Evolutionary conservation across 2,329 filamentous ascomycete species (phyloP).

Genomic region (Talaromyces piceae): DNA sequence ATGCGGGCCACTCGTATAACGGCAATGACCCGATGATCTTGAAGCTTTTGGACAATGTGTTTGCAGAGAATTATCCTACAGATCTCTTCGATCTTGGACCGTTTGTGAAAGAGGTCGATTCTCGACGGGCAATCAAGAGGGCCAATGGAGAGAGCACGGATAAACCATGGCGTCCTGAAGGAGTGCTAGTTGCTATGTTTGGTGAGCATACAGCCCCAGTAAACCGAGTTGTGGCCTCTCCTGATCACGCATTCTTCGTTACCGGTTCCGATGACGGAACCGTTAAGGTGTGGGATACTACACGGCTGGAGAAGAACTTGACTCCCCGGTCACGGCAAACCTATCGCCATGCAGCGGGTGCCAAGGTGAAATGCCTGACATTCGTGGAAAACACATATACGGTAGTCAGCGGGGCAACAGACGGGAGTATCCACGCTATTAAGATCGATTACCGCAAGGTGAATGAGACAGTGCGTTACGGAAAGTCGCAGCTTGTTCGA

Average conservation of each 20-base stretch:
- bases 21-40: slow-evolving; percentile 63
- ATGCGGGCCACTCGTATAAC: slow-evolving; percentile 71
- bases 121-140: slow-evolving; percentile 45
- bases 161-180: slow-evolving; percentile 73
- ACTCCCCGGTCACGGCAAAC: slow-evolving; percentile 81
- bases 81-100: slow-evolving; percentile 66
- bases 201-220: slow-evolving; percentile 78
- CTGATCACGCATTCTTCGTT: slow-evolving; percentile 90
- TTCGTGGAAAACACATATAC: slow-evolving; percentile 93
- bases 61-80: slow-evolving; percentile 56
- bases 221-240: slow-evolving; percentile 72
- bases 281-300: slow-evolving; percentile 90
- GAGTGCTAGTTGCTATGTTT: slow-evolving; percentile 78
- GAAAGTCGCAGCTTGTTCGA: slow-evolving; percentile 66
- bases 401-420: slow-evolving; percentile 82
- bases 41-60: slow-evolving; percentile 73
- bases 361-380: slow-evolving; percentile 71
- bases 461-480: slow-evolving; percentile 61
- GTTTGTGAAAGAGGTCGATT: slow-evolving; percentile 61
- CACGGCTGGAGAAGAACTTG: slow-evolving; percentile 82
- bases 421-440: slow-evolving; percentile 84
- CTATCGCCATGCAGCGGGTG: slow-evolving; percentile 64
- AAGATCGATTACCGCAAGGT: slow-evolving; percentile 63
- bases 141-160: slow-evolving; percentile 47
- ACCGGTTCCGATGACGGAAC: slow-evolving; percentile 87